A percentile compares a stretch with the other conserved stretches of the same genome.
These are phyloP conservation scores for Phytophthora chlamydospora DNA, from an alignment of 352 stramenopile species.

Conservation along the genomic window DNA sequence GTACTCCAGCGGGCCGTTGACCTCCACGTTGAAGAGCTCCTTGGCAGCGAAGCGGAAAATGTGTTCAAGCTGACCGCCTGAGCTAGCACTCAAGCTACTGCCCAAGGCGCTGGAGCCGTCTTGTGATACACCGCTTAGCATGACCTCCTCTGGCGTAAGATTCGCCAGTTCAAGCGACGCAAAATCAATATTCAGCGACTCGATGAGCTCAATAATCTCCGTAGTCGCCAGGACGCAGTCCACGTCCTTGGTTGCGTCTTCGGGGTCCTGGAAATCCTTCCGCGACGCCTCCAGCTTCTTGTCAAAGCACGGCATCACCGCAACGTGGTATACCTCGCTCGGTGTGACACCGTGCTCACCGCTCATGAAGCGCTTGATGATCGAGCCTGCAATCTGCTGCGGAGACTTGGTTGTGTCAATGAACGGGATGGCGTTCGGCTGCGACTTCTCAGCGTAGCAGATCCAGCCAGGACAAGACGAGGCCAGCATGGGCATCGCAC, in stretches of 20 bases:
- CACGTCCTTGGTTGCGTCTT: slow-evolving; percentile 85
- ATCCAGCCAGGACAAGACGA: slow-evolving; percentile 97
- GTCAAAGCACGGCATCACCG: slow-evolving; percentile 98
- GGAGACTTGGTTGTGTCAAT: slow-evolving; percentile 96
- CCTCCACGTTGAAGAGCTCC: slow-evolving; percentile 88
- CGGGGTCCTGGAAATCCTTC: slow-evolving; percentile 84
- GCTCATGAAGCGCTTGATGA: slow-evolving; percentile 81
- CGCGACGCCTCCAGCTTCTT: slow-evolving; percentile 98
- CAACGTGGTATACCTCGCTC: slow-evolving; percentile 93
- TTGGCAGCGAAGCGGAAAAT: slow-evolving; percentile 92
- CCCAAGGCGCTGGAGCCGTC: slow-evolving; percentile 63
- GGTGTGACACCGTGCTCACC: slow-evolving; percentile 56
- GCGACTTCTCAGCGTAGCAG: slow-evolving; percentile 98
- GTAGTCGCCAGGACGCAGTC: slow-evolving; percentile 94
- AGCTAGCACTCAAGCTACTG: slow-evolving; percentile 69
- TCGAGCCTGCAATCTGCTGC: slow-evolving; percentile 92
- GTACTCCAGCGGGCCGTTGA: slow-evolving; percentile 86
- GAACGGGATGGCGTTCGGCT: slow-evolving; percentile 94
- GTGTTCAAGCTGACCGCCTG: slow-evolving; percentile 92
- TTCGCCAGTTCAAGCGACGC: slow-evolving; percentile 60
- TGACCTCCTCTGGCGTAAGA: slow-evolving; percentile 66
- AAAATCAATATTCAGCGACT: slow-evolving; percentile 69
- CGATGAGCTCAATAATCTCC: slow-evolving; percentile 80
- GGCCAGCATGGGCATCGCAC: slow-evolving; percentile 92
- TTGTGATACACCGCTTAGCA: slow-evolving; percentile 72